Percentiles rank a stretch among this genome's conserved stretches.
phyloP scores from a whole-genome alignment of 768 basidiomycete species.

The Hericium rajendrae region DNA sequence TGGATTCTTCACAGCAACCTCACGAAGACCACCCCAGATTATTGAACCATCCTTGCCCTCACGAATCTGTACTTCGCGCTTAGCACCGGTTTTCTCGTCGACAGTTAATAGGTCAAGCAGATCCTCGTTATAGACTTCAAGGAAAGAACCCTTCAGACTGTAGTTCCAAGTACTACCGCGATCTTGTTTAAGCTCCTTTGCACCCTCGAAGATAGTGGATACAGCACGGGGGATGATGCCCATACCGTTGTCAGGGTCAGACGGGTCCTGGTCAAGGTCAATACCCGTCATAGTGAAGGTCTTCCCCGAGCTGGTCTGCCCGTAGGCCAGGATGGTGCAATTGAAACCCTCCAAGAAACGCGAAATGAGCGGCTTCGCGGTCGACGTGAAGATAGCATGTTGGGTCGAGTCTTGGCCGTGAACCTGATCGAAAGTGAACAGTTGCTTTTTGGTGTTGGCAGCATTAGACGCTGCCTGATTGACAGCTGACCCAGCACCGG shows the following conservation, averaged over 20 bases:
- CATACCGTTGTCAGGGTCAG: conserved; percentile 75
- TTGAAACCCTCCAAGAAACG: conserved; percentile 93
- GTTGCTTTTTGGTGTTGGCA: conserved; percentile 53
- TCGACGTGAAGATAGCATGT: conserved; percentile 74
- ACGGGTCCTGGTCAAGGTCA: conserved; percentile 80
- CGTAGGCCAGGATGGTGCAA: conserved; percentile 96
- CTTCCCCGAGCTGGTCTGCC: conserved; percentile 95
- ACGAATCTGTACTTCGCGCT: conserved; percentile 87
- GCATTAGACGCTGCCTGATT: conserved; percentile 33
- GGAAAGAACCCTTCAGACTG: conserved; percentile 81
- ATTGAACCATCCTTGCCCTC: conserved; percentile 97
- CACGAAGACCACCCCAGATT: conserved; percentile 92
- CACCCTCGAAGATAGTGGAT: conserved; percentile 73
- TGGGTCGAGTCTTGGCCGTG: conserved; percentile 81
- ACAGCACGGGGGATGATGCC: conserved; percentile 96
- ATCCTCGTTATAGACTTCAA: conserved; percentile 99
- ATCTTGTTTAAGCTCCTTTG: conserved; percentile 68
- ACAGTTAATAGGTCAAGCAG: conserved; percentile 86
- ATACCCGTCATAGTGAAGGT: conserved; percentile 97
- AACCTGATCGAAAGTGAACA: conserved; percentile 92
- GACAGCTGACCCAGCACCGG: conserved; percentile 41
- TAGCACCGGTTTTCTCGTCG: conserved; percentile 51
- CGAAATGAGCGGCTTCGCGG: conserved; percentile 75
- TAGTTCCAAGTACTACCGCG: conserved; percentile 70
- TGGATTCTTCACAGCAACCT: conserved; percentile 77